Conservation (phyloP, 192 early-diverging fungal genomes). For the Kickxella alabastrina region DNA sequence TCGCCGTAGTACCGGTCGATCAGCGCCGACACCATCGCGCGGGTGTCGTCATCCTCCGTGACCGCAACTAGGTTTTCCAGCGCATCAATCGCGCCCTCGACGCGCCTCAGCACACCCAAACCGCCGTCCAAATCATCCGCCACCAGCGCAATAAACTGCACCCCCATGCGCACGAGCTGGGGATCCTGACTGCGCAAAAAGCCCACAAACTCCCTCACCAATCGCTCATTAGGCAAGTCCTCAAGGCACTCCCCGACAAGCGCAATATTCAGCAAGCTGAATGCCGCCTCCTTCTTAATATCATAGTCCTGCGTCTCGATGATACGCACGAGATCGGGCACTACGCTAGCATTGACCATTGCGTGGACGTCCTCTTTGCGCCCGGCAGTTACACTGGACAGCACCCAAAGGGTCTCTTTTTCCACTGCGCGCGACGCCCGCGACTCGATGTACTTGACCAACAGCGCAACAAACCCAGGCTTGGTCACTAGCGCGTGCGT, state of each 20-base stretch:
- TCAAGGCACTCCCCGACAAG: slow-evolving; percentile 19
- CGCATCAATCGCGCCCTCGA: slow-evolving; percentile 53
- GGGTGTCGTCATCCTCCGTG: slow-evolving; percentile 51
- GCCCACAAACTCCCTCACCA: slow-evolving; percentile 47
- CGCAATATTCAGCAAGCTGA: slow-evolving; percentile 61
- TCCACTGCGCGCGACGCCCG: slow-evolving; percentile 52
- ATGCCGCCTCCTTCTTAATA: slow-evolving; percentile 66
- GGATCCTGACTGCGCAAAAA: slow-evolving; percentile 62
- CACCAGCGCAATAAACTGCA: slow-evolving; percentile 57
- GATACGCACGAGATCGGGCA: slow-evolving; percentile 56
- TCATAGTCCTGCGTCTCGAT: slow-evolving; percentile 62
- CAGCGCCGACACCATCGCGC: slow-evolving; percentile 47
- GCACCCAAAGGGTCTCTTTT: slow-evolving; percentile 68
- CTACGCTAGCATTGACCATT: slow-evolving; percentile 53
- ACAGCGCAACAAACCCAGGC: slow-evolving; percentile 46
- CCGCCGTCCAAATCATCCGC: slow-evolving; percentile 49
- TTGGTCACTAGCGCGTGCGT: slow-evolving; percentile 50
- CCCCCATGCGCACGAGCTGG: slow-evolving; percentile 60
- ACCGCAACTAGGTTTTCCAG: slow-evolving; percentile 56
- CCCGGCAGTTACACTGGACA: slow-evolving; percentile 64
- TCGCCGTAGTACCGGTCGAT: slow-evolving; percentile 63
- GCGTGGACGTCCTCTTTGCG: slow-evolving; percentile 46
- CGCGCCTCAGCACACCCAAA: slow-evolving; percentile 29
- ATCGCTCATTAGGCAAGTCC: slow-evolving; percentile 22
- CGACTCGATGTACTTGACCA: slow-evolving; percentile 30